Conservation (phyloP, 192 early-diverging fungal species). For the Oehlia diaphana region DNA sequence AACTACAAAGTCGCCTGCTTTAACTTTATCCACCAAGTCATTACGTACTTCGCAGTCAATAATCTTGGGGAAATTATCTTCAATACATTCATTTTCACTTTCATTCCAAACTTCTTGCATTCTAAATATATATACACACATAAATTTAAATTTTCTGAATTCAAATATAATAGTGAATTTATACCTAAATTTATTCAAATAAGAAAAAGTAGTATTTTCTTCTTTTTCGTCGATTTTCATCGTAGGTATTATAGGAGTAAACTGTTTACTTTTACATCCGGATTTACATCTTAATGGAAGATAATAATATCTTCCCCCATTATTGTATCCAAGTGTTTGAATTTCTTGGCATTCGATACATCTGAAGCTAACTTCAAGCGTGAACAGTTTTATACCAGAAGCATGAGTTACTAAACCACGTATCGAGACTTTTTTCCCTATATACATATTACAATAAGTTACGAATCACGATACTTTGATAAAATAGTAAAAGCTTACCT, state of each 20-base stretch:
- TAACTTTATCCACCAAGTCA: conserved; percentile 73
- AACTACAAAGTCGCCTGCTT: conserved; percentile 81
- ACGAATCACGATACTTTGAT: background rate
- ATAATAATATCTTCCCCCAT: conserved; percentile 64
- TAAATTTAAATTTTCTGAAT: background rate
- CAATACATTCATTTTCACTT: conserved; percentile 55
- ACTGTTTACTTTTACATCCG: conserved; percentile 69
- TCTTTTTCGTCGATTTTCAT: conserved; percentile 44
- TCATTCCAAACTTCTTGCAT: conserved; percentile 72
- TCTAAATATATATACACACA: conserved; percentile 29
- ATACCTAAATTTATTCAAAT: conserved; percentile 72
- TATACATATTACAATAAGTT: background rate
- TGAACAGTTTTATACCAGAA: conserved; percentile 68
- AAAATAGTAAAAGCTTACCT: background rate
- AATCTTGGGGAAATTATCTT: conserved; percentile 68
- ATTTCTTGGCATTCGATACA: conserved; percentile 60
- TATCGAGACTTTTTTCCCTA: conserved; percentile 65
- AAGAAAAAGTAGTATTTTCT: conserved; percentile 57
- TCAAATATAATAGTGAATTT: background rate
- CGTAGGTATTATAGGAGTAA: conserved; percentile 62
- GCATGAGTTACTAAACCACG: conserved; percentile 81
- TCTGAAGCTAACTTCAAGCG: conserved; percentile 62
- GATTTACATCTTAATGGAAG: conserved; percentile 59
- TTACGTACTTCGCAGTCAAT: conserved; percentile 76
- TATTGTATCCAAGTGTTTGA: conserved; percentile 54